Conservation (phyloP, 805 yeast species). For the Metschnikowia vanudenii region DNA sequence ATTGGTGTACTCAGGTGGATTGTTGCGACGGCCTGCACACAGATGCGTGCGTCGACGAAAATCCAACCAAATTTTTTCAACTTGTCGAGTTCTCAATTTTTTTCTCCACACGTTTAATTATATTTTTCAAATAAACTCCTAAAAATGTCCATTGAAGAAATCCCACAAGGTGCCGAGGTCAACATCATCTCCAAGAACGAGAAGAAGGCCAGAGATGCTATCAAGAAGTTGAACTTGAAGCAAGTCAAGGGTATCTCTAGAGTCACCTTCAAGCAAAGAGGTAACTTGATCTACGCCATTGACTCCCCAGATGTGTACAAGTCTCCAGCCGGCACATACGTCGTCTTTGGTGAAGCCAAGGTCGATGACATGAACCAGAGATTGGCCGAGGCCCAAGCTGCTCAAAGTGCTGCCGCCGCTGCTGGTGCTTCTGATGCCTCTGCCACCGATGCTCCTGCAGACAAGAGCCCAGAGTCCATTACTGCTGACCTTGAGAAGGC, state of each 20-base stretch:
- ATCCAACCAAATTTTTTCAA: conserved; percentile 1
- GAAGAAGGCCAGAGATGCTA: conserved; percentile 90
- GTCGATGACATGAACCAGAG: conserved; percentile 90
- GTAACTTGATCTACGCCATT: conserved; percentile 86
- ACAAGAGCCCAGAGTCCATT: conserved; percentile 73
- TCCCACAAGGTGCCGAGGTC: conserved; percentile 83
- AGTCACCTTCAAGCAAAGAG: conserved; percentile 93
- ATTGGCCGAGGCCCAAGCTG: conserved; percentile 76
- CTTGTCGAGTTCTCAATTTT: not conserved
- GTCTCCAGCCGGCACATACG: conserved; percentile 89
- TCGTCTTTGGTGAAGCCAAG: conserved; percentile 97
- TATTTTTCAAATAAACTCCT: not conserved
- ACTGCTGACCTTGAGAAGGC: conserved; percentile 79
- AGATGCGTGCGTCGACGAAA: conserved; percentile 1
- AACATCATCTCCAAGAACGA: conserved; percentile 84
- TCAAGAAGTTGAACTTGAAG: conserved; percentile 85
- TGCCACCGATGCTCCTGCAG: conserved; percentile 32
- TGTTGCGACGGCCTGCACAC: not conserved
- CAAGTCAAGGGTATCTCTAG: conserved; percentile 89
- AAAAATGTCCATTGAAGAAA: conserved; percentile 50
- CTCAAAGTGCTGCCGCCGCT: conserved; percentile 57
- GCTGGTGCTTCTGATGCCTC: conserved; percentile 38
- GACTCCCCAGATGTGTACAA: conserved; percentile 94
- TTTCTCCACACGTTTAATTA: not conserved
- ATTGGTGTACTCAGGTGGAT: no score